A percentile compares a stretch with the other conserved stretches of the same genome.
These are phyloP conservation scores for Leonotis leonurus DNA, from an alignment of 257 asterid species.

Conservation along the genomic window DNA sequence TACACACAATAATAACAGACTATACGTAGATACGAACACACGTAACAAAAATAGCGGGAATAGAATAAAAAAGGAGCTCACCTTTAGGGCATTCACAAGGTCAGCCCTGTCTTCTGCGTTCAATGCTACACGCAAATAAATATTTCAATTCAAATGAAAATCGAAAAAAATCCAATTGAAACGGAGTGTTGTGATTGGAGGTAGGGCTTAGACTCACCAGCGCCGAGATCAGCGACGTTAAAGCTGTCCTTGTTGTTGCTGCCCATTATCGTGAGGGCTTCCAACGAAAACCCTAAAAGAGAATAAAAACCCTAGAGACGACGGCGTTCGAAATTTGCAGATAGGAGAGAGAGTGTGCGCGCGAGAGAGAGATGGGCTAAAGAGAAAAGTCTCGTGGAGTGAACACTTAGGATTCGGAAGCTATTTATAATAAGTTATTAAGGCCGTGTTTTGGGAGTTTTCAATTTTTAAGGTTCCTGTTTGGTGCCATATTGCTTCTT, in stretches of 20 bases:
- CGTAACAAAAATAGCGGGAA: background rate
- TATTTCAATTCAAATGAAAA: background rate
- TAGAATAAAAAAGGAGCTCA: constrained; percentile 8
- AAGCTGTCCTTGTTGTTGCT: constrained; percentile 34
- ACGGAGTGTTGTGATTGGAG: background rate
- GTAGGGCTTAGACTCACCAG: constrained; percentile 19
- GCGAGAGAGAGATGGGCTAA: background rate
- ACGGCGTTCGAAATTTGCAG: constrained; percentile 8
- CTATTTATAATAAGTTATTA: constrained; percentile 1
- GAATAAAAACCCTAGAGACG: constrained; percentile 25
- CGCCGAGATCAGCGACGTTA: constrained; percentile 38
- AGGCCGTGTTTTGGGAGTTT: constrained; percentile 19
- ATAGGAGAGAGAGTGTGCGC: background rate
- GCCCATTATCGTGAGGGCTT: constrained; percentile 29
- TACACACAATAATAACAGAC: background rate
- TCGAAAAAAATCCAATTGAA: background rate
- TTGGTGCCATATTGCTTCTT: background rate
- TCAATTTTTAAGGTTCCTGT: background rate
- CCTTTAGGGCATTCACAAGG: constrained; percentile 74
- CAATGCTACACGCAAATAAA: constrained; percentile 38
- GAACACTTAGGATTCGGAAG: background rate
- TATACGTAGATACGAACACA: background rate
- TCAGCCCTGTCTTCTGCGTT: constrained; percentile 57
- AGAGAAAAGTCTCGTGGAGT: background rate
- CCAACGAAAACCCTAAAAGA: constrained; percentile 16